Evolutionary conservation across 345 rosid genomes (phyloP).

Genomic region (Eutrema heterophyllum): DNA sequence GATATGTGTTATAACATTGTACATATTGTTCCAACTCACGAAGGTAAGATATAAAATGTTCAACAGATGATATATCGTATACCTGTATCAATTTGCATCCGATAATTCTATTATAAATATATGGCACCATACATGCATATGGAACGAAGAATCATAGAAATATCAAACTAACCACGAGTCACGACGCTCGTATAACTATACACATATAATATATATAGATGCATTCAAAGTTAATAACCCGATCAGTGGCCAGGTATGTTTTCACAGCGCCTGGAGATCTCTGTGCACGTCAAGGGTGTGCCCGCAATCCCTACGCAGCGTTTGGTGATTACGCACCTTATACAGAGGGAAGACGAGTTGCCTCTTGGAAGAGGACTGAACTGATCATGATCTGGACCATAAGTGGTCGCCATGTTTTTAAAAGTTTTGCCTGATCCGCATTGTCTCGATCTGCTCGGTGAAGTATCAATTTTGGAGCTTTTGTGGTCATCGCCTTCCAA

Average conservation of each 20-base stretch:
- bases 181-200: neutral
- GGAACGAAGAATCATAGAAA: neutral
- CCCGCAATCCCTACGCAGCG: neutral
- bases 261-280: neutral
- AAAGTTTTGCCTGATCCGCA: neutral
- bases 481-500: neutral
- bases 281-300: neutral
- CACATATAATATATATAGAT: neutral
- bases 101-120: neutral
- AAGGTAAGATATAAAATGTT: no score
- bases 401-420: neutral
- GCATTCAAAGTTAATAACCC: neutral
- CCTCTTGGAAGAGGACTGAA: neutral
- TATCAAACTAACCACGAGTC: neutral
- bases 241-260: neutral
- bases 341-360: neutral
- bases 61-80: no score
- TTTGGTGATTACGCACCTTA: neutral
- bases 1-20: no score
- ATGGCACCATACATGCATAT: neutral
- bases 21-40: no score
- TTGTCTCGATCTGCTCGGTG: neutral
- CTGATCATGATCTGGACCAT: neutral
- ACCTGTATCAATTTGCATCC: neutral
- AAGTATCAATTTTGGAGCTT: neutral